Conservation (phyloP, 108 stramenopile genomes). For the Nitzschia sp. region DNA sequence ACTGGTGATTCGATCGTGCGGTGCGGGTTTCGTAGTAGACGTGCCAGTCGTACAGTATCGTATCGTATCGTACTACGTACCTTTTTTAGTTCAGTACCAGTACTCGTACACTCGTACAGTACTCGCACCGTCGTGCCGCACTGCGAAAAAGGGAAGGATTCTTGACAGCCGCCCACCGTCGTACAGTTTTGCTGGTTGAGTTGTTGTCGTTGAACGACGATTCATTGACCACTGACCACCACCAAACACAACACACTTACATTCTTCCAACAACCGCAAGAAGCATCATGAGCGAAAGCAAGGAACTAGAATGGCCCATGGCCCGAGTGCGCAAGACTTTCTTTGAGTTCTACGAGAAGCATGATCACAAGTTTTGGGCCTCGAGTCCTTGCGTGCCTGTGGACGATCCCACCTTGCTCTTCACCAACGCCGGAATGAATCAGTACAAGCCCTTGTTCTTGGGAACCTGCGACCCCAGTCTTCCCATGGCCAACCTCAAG, state of each 20-base stretch:
- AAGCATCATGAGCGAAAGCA: neutral
- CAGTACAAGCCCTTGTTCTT: constrained; percentile 99
- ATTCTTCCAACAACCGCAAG: neutral
- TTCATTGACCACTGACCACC: neutral
- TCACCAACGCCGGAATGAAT: constrained; percentile 99
- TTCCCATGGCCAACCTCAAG: constrained; percentile 82
- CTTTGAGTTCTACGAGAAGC: constrained; percentile 90
- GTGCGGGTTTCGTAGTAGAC: too few relatives aligned
- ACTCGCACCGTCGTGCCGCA: too few relatives aligned
- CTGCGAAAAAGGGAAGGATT: too few relatives aligned
- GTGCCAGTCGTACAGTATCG: too few relatives aligned
- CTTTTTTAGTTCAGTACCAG: too few relatives aligned
- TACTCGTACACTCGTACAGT: too few relatives aligned
- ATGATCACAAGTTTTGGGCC: constrained; percentile 83
- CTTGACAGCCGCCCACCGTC: too few relatives aligned
- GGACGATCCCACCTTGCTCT: constrained; percentile 98
- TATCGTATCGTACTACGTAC: too few relatives aligned
- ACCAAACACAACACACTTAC: neutral
- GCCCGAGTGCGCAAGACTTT: constrained; percentile 92
- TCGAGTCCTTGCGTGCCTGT: constrained; percentile 97
- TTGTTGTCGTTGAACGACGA: neutral
- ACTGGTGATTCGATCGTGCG: too few relatives aligned
- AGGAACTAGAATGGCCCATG: constrained; percentile 87
- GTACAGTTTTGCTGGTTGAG: neutral
- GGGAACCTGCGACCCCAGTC: constrained; percentile 90